Base-by-base conservation (phyloP, 345 rosid genomes). In the Luvunga scandens region DNA sequence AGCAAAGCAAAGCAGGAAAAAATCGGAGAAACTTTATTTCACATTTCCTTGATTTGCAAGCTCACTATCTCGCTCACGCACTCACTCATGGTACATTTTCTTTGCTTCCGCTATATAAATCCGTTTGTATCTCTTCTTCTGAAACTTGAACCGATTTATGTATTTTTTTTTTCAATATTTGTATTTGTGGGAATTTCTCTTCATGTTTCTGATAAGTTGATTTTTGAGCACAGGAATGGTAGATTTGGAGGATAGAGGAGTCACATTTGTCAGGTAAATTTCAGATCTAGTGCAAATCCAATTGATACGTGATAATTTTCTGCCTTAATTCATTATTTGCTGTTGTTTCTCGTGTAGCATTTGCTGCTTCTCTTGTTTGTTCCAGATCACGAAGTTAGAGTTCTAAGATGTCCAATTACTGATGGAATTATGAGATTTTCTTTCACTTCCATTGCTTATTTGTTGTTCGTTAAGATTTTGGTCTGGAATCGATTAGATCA, bases 211-310 rank as follows among this genome's bases (percentile, higher is more conserved):
- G 72, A 56, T 70, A 72, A 33, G 72, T 48, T 75, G 81, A 34
- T 56, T 63, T 30, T 57, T 45, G 70, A 72, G 83, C 13, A 36
- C 85, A 81, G 87, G 86, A 86, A 76, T 86, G 82, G 82, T 84
- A 86, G 86, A 83, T 87, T 87, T 83, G 84, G 73, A 62, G 73
- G 77, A 59, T 73, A 57, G 78, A 77, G 71, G 73, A 64, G 62
- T 66, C 83, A 50, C 90, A 57, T 79, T 87, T 73, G 33, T 71
- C 53, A 77, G 88, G 85, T 86, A 81, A 63, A 86, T 82, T 77
- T 27, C 90, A 93, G 95, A 93, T 93, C 97, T 91, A 85, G 80
- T 60, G 60, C 28, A 57, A 73, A 62, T 76, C 73, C 24, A 45
- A 24, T 73, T 53, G 14, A 16, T 65, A 36, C 69, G 64, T 73